Base-by-base conservation (phyloP, 1,139 yeast genomes). In the Diutina scorzettiae region DNA sequence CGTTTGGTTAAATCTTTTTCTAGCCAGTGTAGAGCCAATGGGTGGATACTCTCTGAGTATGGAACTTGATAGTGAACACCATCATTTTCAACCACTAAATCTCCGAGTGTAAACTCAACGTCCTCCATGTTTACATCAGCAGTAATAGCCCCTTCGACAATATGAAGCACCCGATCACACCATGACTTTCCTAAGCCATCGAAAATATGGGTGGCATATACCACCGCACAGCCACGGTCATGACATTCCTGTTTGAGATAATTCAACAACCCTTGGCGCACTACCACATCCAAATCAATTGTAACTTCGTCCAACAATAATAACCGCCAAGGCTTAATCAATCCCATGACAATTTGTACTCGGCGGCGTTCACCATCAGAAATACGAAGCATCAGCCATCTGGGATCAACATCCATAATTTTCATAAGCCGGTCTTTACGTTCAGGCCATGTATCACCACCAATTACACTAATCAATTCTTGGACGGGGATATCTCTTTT, bases 281-380 rank as follows among this genome's bases (percentile, higher is more conserved):
- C 97, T 40, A 91, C 72, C 17, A 91, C 98, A 55, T 91, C 98
- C 50, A 91, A 68, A 57, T 91, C 98, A 21, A 91, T 95, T 0
- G 98, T 91, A 25, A 91, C 97, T 57, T 91, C 98, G 58, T 91
- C 98, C 40, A 91, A 65, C 19, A 91, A 63, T 29, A 91, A 62
- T 19, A 87, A 70, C 46, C 75, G 77, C 95, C 96, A 91, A 4
- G 96, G 97, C 52, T 82, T 79, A 48, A 89, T 62, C 43, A 91
- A 66, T 1, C 98, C 98, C 95, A 91, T 87, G 33, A 81, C 86
- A 47, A 91, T 65, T 56, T 91, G 98, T 2, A 91, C 97, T 45
- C 98, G 67, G 50, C 98, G 71, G 47, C 97, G 73, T 58, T 91
- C 96, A 24, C 98, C 98, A 58, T 91, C 98, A 41, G 95, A 81